Evolutionary conservation across 805 yeast species (phyloP), one percentile per base, ranked within the genome.

Genomic region (Pichia gijzeniarum): DNA sequence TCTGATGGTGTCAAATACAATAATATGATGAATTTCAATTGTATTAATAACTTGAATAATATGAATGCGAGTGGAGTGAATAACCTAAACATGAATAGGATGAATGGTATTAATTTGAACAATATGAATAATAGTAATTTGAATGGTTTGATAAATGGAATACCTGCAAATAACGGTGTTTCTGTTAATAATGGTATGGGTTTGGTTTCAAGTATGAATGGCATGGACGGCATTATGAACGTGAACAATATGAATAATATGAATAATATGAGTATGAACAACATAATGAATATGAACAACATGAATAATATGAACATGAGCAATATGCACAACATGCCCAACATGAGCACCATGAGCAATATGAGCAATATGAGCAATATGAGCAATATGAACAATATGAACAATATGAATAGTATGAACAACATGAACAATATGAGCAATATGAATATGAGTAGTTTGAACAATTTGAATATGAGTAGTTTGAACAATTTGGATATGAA

Each of bases 31-130:
- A 28, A 20, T 36, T 13, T 38, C 21, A 43, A 31, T 21, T 20
- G 17, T 36, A 42, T 30, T 19, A 42, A 27, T 28, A 35, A 35
- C 16, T n/a, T 31, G 25, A 41, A 41, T 21, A 25, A 21, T 21
- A 31, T 40, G 31, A 18, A 20, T 28, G 13, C 21, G 43, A 32
- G 20, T 14, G 21, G 25, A 16, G 13, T 17, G 22, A 40, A 31
- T 19, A 35, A 28, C 31, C 16, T 39, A 9, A 35, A 34, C 12
- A 34, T 35, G 22, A n/a, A n/a, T 31, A 31, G 17, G 12, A 17
- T 40, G 37, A 34, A 27, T 41, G 34, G 9, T 27, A 10, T 21
- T 3, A 41, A 21, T 34, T 25, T 22, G 9, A 32, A 41, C 19
- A 18, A 3, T 13, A 20, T 1, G 18, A 30, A 30, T 14, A 21